Base-by-base conservation (phyloP, 176 grass and related monocot species). In the Puccinellia tenuiflora region DNA sequence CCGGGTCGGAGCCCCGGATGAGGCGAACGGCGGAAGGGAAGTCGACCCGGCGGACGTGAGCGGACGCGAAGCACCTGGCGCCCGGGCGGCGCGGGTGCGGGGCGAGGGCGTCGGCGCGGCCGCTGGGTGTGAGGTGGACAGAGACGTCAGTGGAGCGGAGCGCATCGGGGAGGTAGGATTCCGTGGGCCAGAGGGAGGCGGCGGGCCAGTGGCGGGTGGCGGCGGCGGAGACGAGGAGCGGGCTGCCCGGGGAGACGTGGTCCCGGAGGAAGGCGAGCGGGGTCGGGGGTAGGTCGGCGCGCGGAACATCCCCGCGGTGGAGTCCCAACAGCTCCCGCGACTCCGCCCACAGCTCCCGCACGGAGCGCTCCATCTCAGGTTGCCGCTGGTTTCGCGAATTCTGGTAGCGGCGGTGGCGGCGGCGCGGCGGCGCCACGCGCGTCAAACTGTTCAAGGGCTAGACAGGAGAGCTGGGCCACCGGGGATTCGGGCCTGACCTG, bases 181-280 rank as follows among this genome's bases (percentile, higher is more conserved):
- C 68, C 25, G 90, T 72, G 85, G 87, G 82, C 92, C 92, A 98
- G 59, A 95, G 92, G 56, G 92, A 74, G 11, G 90, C 35, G 2
- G 96, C 90, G 13, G 90, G 96, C 96, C 96, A 98, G 84, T 95
- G 84, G 29, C 84, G 76, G 13, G 96, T 98, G 38, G 87, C 86
- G 51, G 88, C 79, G 39, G 90, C 68, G 59, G 96, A 98, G 76
- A 98, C 34, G 76, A 95, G 30, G 65, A 94, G 89, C 28, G 96
- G 96, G 55, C 88, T 92, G 61, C 88, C 92, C 21, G 85, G 90
- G 6, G 87, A 91, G 28, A 93, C 96, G 80, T 86, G 92, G 78
- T 98, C 90, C 20, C 89, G 86, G 66, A 98, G 82, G 85, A 98
- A 98, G 14, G 88, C 85, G 30, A 95, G 89, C 31, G 96, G 88